Conservation (phyloP, 768 basidiomycete species). For the Mycena kentingensis region DNA sequence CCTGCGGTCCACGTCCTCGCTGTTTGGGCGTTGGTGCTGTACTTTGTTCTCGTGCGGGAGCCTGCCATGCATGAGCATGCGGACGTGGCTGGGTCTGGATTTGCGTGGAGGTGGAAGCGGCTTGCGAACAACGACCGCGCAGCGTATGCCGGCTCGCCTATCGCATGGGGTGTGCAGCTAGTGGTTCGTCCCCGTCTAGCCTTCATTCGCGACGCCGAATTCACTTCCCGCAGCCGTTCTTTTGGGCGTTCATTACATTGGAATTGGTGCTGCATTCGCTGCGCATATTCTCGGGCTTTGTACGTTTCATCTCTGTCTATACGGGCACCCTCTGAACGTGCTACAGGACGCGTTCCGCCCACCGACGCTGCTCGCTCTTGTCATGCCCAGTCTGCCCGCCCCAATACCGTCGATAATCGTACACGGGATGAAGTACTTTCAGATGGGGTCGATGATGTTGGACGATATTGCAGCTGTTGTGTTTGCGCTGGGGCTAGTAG, state of each 20-base stretch:
- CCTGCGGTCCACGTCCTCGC: conserved; percentile 67
- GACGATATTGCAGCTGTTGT: conserved; percentile 72
- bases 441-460: conserved; percentile 65
- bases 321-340: background rate
- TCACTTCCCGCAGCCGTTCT: conserved; percentile 59
- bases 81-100: conserved; percentile 22
- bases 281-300: conserved; percentile 69
- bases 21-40: conserved; percentile 65
- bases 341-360: conserved; percentile 59
- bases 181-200: conserved; percentile 47
- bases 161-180: conserved; percentile 51
- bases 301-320: conserved; percentile 36
- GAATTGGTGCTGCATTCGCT: conserved; percentile 72
- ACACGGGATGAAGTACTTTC: conserved; percentile 65
- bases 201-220: conserved; percentile 3
- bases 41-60: conserved; percentile 69
- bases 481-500: conserved; percentile 70
- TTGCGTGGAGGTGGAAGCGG: conserved; percentile 68
- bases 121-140: conserved; percentile 38
- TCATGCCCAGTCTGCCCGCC: conserved; percentile 65
- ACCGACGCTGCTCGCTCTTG: conserved; percentile 59
- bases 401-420: conserved; percentile 64
- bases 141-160: conserved; percentile 33
- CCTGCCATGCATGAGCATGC: conserved; percentile 49
- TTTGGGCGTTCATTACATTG: conserved; percentile 78